Percentiles rank a stretch among this genome's conserved stretches.
Evolutionary conservation across 2,329 filamentous ascomycete species (phyloP).

Genomic region (Epichloe sylvatica): DNA sequence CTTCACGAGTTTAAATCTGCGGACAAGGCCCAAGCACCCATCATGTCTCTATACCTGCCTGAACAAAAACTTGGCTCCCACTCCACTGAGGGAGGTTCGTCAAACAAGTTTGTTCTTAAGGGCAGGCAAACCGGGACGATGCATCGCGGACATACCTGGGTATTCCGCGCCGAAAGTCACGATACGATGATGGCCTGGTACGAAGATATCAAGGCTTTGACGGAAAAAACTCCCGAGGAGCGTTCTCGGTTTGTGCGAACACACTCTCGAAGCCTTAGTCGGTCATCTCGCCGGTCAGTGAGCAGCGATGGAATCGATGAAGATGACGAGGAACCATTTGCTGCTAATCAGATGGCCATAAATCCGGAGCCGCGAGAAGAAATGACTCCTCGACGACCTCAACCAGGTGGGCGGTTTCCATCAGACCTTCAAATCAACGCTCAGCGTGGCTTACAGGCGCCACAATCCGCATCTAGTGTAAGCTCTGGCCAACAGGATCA

Average conservation of each 20-base stretch:
- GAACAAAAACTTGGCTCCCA: conserved; percentile 94
- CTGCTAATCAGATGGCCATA: conserved; percentile 31
- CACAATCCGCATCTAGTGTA: conserved; percentile 68
- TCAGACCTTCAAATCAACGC: conserved; percentile 78
- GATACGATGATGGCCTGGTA: conserved; percentile 98
- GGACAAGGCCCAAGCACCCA: conserved; percentile 76
- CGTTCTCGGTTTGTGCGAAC: conserved; percentile 74
- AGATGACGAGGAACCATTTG: conserved; percentile 51
- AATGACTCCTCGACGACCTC: conserved; percentile 49
- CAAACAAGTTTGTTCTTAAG: conserved; percentile 96
- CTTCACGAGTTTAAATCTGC: conserved; percentile 98
- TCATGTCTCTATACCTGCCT: conserved; percentile 91
- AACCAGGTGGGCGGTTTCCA: conserved; percentile 93
- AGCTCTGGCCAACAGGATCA: conserved; percentile 46
- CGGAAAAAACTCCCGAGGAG: conserved; percentile 77
- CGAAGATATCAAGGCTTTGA: conserved; percentile 80
- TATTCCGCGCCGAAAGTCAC: conserved; percentile 57
- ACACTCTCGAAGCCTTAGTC: conserved; percentile 66
- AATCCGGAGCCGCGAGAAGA: conserved; percentile 36
- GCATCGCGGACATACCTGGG: conserved; percentile 68
- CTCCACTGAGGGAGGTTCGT: conserved; percentile 66
- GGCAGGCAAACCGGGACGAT: conserved; percentile 85
- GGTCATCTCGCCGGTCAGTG: conserved; percentile 44
- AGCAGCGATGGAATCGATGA: conserved; percentile 70
- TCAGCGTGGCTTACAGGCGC: conserved; percentile 64